These are phyloP conservation scores for Endocalyx cinctus DNA, from an alignment of 2,329 filamentous ascomycete species.

Conservation along the genomic window DNA sequence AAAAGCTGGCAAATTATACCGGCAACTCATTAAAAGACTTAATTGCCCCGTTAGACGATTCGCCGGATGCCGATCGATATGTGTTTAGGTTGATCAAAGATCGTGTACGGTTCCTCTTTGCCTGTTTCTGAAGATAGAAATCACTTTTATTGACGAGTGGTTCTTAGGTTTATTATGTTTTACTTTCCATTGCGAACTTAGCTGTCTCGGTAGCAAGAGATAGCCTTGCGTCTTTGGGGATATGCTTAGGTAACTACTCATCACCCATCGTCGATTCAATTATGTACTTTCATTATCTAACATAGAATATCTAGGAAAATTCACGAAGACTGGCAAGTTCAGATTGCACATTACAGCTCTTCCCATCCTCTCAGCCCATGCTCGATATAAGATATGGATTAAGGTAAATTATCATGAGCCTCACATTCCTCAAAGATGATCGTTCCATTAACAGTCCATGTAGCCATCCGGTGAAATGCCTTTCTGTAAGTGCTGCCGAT, in stretches of 20 bases:
- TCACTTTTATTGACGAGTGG: no score
- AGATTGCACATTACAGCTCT: conserved; percentile 80
- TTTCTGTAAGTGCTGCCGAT: no score
- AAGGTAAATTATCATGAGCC: conserved; percentile 48
- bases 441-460: no score
- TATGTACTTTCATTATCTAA: background rate
- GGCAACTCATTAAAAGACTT: conserved; percentile 81
- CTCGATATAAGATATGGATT: conserved; percentile 95
- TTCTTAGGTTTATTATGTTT: conserved; percentile 75
- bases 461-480: conserved; percentile 96
- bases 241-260: conserved; percentile 59
- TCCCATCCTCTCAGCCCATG: conserved; percentile 78
- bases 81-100: conserved; percentile 81
- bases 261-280: no score
- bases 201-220: conserved; percentile 80
- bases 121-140: no score
- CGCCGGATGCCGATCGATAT: conserved; percentile 67
- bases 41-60: conserved; percentile 67
- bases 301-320: conserved; percentile 59
- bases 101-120: conserved; percentile 25
- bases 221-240: conserved; percentile 81
- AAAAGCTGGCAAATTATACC: conserved; percentile 91
- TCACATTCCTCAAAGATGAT: background rate
- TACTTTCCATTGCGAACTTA: conserved; percentile 83
- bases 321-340: conserved; percentile 96